Conservation (phyloP, 2,329 filamentous ascomycete genomes). For the Pseudocercospora cruenta region DNA sequence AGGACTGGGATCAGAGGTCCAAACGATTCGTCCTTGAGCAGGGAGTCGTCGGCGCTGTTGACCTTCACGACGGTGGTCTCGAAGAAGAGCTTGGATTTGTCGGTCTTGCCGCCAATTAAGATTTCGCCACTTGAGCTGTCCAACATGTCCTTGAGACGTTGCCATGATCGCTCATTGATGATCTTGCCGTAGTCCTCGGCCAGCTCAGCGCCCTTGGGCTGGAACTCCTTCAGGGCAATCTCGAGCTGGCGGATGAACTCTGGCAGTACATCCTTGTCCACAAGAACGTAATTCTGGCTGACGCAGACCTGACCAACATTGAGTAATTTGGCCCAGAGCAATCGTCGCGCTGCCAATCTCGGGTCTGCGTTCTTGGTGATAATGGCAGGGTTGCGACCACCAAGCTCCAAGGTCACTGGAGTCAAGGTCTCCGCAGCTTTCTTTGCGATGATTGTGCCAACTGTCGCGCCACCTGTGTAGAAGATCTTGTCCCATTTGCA, state of each 20-base stretch:
- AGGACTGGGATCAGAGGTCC: slow-evolving; percentile 88
- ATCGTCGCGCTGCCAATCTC: slow-evolving; percentile 75
- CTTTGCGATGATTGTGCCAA: slow-evolving; percentile 65
- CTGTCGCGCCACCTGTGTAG: slow-evolving; percentile 80
- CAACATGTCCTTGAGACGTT: slow-evolving; percentile 87
- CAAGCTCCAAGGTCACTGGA: slow-evolving; percentile 85
- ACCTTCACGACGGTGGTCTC: slow-evolving; percentile 92
- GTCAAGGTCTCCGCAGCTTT: slow-evolving; percentile 64
- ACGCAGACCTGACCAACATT: slow-evolving; percentile 92
- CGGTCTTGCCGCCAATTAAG: slow-evolving; percentile 80
- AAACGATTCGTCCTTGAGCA: slow-evolving; percentile 85
- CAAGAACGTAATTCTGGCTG: slow-evolving; percentile 87
- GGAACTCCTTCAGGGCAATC: slow-evolving; percentile 73
- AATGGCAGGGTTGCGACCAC: slow-evolving; percentile 89
- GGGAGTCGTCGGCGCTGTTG: slow-evolving; percentile 71
- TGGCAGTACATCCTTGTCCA: slow-evolving; percentile 68
- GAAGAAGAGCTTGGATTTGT: slow-evolving; percentile 80
- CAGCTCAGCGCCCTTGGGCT: slow-evolving; percentile 77
- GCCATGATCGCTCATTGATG: slow-evolving; percentile 77
- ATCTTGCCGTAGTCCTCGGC: slow-evolving; percentile 80
- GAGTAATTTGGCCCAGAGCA: slow-evolving; percentile 85
- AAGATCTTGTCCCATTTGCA: slow-evolving; percentile 98
- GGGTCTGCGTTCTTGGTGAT: slow-evolving; percentile 82
- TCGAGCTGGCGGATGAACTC: slow-evolving; percentile 75
- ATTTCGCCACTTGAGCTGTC: slow-evolving; percentile 82